Evolutionary conservation across 371 early-diverging fungal genomes (phyloP).

Genomic region (Mortierella sp.): DNA sequence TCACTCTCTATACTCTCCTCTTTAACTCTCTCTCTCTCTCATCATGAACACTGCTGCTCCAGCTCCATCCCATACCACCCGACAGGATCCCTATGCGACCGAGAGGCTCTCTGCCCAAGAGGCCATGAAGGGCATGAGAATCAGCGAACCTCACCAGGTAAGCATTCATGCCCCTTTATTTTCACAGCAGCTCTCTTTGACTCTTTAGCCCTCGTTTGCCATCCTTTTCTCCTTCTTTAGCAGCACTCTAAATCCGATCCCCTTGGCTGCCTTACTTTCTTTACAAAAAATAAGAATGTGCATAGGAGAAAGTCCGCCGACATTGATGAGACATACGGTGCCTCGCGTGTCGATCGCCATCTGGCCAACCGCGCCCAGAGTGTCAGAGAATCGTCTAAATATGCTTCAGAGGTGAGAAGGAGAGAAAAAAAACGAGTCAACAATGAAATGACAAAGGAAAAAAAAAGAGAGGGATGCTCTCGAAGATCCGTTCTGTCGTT

Average conservation of each 20-base stretch:
- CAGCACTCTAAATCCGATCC: background rate
- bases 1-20: background rate
- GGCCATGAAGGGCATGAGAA: slow-evolving; percentile 53
- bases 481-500: background rate
- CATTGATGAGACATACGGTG: slow-evolving; percentile 28
- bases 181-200: background rate
- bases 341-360: slow-evolving; percentile 48
- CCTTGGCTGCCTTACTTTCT: background rate
- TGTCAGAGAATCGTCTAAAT: slow-evolving; percentile 36
- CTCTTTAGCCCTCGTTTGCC: background rate
- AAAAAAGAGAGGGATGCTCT: background rate
- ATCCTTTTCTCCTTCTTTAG: background rate
- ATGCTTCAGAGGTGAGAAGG: slow-evolving; percentile 23
- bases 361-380: slow-evolving; percentile 45
- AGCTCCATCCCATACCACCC: slow-evolving; percentile 17
- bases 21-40: background rate
- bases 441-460: background rate
- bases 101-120: slow-evolving; percentile 52
- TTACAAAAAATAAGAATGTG: slow-evolving; percentile 12
- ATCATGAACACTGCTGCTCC: slow-evolving; percentile 52
- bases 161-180: background rate
- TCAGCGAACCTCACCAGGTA: slow-evolving; percentile 46
- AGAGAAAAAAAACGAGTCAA: too few relatives aligned
- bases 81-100: slow-evolving; percentile 26
- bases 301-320: slow-evolving; percentile 44